Evolutionary conservation across 306 rosid genomes (phyloP).

Genomic region (Cajanus cajan): DNA sequence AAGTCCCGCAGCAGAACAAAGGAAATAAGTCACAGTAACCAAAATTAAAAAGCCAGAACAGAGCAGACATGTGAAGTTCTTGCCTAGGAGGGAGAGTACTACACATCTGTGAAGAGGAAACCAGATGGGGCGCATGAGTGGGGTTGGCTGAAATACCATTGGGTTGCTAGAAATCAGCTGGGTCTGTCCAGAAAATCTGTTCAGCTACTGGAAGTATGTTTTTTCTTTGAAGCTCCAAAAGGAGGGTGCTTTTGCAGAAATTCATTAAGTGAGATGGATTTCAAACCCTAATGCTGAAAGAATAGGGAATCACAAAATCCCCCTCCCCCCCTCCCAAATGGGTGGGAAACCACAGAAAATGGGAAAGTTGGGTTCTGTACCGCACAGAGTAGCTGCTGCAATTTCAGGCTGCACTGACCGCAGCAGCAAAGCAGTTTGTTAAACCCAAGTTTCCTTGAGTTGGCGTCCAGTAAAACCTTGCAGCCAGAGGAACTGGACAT

Average conservation of each 20-base stretch:
- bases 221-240: neutral
- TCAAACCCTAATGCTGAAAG: neutral
- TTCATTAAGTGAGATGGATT: neutral
- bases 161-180: neutral
- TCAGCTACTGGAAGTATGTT: neutral
- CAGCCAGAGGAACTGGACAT: neutral
- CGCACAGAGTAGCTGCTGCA: neutral
- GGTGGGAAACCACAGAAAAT: neutral
- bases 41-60: too few species aligned
- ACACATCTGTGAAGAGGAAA: neutral
- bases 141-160: neutral
- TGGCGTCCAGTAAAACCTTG: neutral
- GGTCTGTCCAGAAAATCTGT: neutral
- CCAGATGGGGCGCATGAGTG: neutral
- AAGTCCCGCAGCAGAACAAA: neutral
- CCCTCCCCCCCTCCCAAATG: neutral
- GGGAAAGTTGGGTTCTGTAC: neutral
- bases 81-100: neutral
- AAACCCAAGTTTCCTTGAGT: neutral
- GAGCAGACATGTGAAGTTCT: neutral
- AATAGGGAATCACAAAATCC: neutral
- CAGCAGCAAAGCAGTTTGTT: neutral
- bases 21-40: too few species aligned
- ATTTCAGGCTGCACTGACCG: neutral
- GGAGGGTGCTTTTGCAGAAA: neutral